These are phyloP conservation scores for Vanrija sp. DNA, from an alignment of 1,284 basidiomycete genomes.

Conservation along the genomic window DNA sequence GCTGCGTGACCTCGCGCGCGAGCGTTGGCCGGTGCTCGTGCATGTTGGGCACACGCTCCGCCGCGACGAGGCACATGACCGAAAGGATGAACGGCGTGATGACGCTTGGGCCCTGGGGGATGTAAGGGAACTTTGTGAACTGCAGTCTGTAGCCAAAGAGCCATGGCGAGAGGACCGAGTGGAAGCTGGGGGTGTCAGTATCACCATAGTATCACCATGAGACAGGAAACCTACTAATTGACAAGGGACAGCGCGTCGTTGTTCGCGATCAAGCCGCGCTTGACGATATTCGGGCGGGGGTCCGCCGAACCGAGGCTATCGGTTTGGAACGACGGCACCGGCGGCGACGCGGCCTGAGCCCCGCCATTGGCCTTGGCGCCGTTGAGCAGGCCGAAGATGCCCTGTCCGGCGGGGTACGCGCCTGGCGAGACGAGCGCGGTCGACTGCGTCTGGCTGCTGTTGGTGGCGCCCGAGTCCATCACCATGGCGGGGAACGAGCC, in stretches of 20 bases:
- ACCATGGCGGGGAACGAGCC: not conserved
- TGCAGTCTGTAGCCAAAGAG: constrained; percentile 41
- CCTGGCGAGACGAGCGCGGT: not conserved
- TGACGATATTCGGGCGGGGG: constrained; percentile 37
- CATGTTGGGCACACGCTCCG: constrained; percentile 29
- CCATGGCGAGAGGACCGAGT: constrained; percentile 28
- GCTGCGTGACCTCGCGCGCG: constrained; percentile 26
- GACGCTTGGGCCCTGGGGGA: constrained; percentile 28
- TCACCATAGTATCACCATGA: not conserved
- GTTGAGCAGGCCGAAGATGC: constrained; percentile 17
- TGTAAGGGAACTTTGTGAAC: constrained; percentile 40
- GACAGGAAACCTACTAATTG: constrained; percentile 28
- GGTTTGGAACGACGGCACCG: not conserved
- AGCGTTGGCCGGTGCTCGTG: constrained; percentile 22
- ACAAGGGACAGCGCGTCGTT: constrained; percentile 30
- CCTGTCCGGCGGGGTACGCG: not conserved
- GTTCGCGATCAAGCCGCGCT: constrained; percentile 25
- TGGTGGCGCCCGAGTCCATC: not conserved
- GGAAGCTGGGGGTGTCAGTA: constrained; percentile 26
- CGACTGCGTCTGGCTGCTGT: not conserved
- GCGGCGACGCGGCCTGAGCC: too few relatives aligned
- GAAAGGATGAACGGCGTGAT: constrained; percentile 45
- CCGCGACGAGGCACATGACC: constrained; percentile 37
- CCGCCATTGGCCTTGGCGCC: not conserved
- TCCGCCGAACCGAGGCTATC: constrained; percentile 32